A percentile compares a stretch with the other conserved stretches of the same genome.
These are phyloP conservation scores for Saitozyma podzolica DNA, from an alignment of 768 basidiomycete species.

Conservation along the genomic window DNA sequence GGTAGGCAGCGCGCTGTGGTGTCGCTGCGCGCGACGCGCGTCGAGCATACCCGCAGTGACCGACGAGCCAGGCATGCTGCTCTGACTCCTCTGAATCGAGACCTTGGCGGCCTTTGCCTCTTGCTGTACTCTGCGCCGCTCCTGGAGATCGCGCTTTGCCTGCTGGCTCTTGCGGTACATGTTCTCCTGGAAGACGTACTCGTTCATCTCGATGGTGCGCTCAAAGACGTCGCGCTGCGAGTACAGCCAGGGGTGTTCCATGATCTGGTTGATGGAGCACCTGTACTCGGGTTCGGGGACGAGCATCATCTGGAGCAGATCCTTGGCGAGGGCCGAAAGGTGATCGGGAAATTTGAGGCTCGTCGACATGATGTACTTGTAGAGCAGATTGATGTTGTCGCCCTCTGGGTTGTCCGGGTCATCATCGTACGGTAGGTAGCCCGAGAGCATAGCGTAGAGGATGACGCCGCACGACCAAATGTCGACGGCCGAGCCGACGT, in stretches of 20 bases:
- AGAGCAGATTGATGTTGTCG: conserved; percentile 97
- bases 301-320: conserved; percentile 86
- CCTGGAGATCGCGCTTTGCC: conserved; percentile 49
- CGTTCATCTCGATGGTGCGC: conserved; percentile 73
- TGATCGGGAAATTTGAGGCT: conserved; percentile 97
- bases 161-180: conserved; percentile 74
- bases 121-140: conserved; percentile 37
- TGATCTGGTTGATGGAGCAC: conserved; percentile 72
- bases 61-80: conserved; percentile 27
- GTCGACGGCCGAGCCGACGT: conserved; percentile 95
- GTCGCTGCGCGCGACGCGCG: conserved; percentile 25
- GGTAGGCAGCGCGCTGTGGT: conserved; percentile 45
- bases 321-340: conserved; percentile 76
- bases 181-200: conserved; percentile 75
- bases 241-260: conserved; percentile 83
- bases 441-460: conserved; percentile 96
- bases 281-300: conserved; percentile 85
- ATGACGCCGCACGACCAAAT: conserved; percentile 99
- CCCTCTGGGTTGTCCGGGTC: conserved; percentile 98
- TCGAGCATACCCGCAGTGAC: conserved; percentile 41
- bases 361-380: conserved; percentile 98
- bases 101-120: conserved; percentile 30
- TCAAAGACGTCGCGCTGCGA: conserved; percentile 67
- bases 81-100: conserved; percentile 36
- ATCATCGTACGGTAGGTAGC: conserved; percentile 93